A percentile compares a stretch with the other conserved stretches of the same genome.
These are phyloP conservation scores for Edaphochlamys debaryana DNA, from an alignment of 139 green algal genomes.

Conservation along the genomic window DNA sequence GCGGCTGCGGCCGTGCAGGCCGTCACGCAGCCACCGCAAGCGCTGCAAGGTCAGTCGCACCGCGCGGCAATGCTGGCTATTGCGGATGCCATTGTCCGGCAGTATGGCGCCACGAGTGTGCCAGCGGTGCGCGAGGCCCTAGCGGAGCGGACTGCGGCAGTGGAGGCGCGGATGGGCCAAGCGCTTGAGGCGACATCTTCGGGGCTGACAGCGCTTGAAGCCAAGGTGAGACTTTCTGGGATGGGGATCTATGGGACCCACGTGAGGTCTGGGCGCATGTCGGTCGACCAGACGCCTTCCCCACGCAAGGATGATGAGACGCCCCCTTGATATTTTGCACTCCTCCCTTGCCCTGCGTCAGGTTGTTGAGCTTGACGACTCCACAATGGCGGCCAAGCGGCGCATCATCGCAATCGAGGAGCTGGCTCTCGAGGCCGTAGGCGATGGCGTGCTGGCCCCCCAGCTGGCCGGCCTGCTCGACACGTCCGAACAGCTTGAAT, in stretches of 20 bases:
- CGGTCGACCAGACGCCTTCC: too few species aligned
- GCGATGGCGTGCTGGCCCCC: constrained; percentile 26
- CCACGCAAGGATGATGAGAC: too few species aligned
- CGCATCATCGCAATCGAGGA: constrained; percentile 30
- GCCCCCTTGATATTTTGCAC: too few species aligned
- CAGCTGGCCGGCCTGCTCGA: constrained; percentile 17
- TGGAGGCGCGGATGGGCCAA: not conserved
- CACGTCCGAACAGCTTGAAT: not conserved
- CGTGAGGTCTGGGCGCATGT: too few species aligned
- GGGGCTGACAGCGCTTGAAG: not conserved
- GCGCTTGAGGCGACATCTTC: not conserved
- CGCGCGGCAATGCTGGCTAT: not conserved
- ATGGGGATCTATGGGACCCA: too few species aligned
- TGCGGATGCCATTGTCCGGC: constrained; percentile 15
- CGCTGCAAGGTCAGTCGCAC: too few species aligned
- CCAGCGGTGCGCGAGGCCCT: constrained; percentile 7
- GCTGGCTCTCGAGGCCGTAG: constrained; percentile 1
- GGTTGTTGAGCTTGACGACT: too few species aligned
- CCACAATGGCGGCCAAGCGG: not conserved
- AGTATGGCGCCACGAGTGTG: not conserved
- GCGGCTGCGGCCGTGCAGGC: too few species aligned
- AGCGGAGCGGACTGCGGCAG: not conserved
- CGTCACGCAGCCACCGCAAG: too few species aligned
- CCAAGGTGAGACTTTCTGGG: constrained; percentile 4
- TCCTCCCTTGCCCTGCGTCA: too few species aligned